A percentile compares a stretch with the other conserved stretches of the same genome.
Evolutionary conservation across 768 basidiomycete species (phyloP).

Genomic region (Astraeus odoratus): DNA sequence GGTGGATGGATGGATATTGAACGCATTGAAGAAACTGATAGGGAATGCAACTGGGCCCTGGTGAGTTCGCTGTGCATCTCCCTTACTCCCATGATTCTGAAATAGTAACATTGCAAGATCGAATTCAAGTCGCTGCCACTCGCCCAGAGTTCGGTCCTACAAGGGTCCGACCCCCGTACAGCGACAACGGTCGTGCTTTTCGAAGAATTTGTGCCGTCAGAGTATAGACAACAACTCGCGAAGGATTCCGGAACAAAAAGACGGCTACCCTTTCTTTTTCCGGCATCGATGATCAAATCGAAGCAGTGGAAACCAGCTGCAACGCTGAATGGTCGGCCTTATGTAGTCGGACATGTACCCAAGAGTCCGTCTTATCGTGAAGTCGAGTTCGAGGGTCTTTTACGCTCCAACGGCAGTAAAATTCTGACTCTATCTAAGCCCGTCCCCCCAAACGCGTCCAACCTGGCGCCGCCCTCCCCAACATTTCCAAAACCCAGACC

Average conservation of each 20-base stretch:
- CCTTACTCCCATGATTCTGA: neutral
- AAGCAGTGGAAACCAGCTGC: slow-evolving; percentile 74
- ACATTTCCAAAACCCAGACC: slow-evolving; percentile 28
- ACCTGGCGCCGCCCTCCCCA: slow-evolving; percentile 18
- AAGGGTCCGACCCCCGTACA: slow-evolving; percentile 58
- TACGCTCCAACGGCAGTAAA: slow-evolving; percentile 48
- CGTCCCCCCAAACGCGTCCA: slow-evolving; percentile 9
- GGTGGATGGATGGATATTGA: slow-evolving; percentile 83
- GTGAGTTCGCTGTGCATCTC: slow-evolving; percentile 38
- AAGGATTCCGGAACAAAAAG: slow-evolving; percentile 45
- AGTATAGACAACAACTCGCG: slow-evolving; percentile 72
- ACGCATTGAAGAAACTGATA: slow-evolving; percentile 60
- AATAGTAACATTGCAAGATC: slow-evolving; percentile 41
- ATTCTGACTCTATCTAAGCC: slow-evolving; percentile 28
- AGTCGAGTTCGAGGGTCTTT: slow-evolving; percentile 72
- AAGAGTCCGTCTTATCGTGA: slow-evolving; percentile 49
- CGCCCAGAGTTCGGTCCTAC: slow-evolving; percentile 13
- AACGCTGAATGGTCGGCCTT: slow-evolving; percentile 76
- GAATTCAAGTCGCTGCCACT: slow-evolving; percentile 79
- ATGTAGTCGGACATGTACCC: slow-evolving; percentile 55
- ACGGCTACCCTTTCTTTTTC: slow-evolving; percentile 67
- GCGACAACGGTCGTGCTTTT: slow-evolving; percentile 70
- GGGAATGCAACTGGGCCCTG: slow-evolving; percentile 90
- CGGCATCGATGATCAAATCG: slow-evolving; percentile 30
- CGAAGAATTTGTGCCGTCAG: slow-evolving; percentile 90